phyloP scores from a whole-genome alignment of 495 filamentous ascomycete species.

The Podospora appendiculata region DNA sequence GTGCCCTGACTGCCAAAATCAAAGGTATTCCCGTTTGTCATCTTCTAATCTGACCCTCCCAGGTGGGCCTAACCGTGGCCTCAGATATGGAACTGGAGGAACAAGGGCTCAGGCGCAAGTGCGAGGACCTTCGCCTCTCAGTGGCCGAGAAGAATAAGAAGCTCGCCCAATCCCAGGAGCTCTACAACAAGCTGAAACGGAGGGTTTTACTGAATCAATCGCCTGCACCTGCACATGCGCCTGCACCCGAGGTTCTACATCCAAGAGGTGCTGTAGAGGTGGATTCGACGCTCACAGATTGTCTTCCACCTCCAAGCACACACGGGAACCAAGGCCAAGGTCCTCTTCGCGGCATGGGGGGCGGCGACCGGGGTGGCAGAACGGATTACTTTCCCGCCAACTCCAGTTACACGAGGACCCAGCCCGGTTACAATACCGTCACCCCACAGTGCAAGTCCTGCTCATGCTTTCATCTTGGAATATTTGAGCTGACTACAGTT shows the following conservation, averaged over 20 bases:
- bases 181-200: conserved; percentile 77
- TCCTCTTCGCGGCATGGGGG: background rate
- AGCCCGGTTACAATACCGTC: no score
- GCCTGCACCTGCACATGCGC: conserved; percentile 43
- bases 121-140: conserved; percentile 62
- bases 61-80: background rate
- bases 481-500: no score
- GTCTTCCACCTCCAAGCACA: background rate
- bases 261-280: background rate
- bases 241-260: background rate
- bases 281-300: background rate
- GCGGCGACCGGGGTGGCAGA: no score
- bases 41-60: background rate
- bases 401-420: no score
- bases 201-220: conserved; percentile 62
- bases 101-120: conserved; percentile 63
- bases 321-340: background rate
- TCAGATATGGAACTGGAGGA: conserved; percentile 59
- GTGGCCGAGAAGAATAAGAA: conserved; percentile 69
- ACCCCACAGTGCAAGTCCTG: no score
- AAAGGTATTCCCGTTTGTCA: conserved; percentile 13
- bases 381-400: no score
- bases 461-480: no score
- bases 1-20: conserved; percentile 50
- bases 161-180: conserved; percentile 69